Evolutionary conservation across 2,329 filamentous ascomycete species (phyloP).

Genomic region (Phymatotrichopsis omnivora): DNA sequence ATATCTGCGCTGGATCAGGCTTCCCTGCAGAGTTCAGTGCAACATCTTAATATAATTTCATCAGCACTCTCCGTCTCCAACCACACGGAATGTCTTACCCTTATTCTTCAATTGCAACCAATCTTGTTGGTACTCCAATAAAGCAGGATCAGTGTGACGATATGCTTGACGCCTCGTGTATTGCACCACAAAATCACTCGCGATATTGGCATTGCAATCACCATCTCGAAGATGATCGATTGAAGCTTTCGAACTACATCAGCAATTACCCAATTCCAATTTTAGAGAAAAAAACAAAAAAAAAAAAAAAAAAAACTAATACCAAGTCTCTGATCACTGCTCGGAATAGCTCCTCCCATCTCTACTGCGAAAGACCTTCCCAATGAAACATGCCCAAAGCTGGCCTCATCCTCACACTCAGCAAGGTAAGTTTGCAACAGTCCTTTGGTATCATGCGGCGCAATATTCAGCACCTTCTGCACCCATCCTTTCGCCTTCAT

Average conservation of each 20-base stretch:
- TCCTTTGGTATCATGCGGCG: constrained; percentile 88
- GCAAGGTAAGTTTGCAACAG: constrained; percentile 92
- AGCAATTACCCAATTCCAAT: constrained; percentile 35
- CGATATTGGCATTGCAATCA: constrained; percentile 71
- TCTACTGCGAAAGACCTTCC: constrained; percentile 91
- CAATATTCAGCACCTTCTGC: constrained; percentile 64
- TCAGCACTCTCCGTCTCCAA: no score
- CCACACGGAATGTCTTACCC: no score
- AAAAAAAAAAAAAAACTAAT: no score
- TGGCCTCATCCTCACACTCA: constrained; percentile 82
- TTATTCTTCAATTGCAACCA: constrained; percentile 54
- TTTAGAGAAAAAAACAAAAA: no score
- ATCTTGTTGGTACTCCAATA: constrained; percentile 57
- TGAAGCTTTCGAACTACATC: constrained; percentile 39
- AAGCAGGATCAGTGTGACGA: constrained; percentile 67
- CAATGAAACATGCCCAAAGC: constrained; percentile 82
- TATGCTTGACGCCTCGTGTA: constrained; percentile 97
- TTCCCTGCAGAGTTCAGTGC: constrained; percentile 8
- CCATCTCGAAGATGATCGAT: constrained; percentile 69
- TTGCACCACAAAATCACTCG: constrained; percentile 91
- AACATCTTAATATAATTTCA: no score
- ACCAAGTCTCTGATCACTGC: constrained; percentile 79
- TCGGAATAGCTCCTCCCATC: constrained; percentile 77
- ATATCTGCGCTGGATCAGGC: constrained; percentile 39
- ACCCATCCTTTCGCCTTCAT: constrained; percentile 73